Conservation (phyloP, 2,329 filamentous ascomycete genomes). For the Catunica adiposa region DNA sequence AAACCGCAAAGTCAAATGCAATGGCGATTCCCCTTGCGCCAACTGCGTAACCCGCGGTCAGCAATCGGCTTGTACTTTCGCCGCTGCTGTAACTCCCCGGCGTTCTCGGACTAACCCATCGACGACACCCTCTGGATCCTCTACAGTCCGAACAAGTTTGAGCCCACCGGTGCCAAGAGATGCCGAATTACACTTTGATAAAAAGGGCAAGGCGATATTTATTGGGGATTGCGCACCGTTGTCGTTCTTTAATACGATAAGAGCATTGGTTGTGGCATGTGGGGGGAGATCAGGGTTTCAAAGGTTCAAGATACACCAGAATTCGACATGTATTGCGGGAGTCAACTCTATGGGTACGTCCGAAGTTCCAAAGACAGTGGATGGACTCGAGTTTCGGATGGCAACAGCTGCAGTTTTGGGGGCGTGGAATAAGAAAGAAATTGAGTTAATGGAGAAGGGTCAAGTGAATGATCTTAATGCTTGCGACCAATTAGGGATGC, state of each 20-base stretch:
- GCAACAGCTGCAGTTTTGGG: not conserved
- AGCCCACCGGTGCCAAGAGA: conserved; percentile 39
- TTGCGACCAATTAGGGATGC: not conserved
- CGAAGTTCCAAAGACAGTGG: not conserved
- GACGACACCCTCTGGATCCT: no score
- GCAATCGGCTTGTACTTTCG: conserved; percentile 23
- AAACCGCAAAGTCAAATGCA: conserved; percentile 38
- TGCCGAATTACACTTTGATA: conserved; percentile 33
- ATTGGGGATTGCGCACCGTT: conserved; percentile 40
- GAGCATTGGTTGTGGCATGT: conserved; percentile 27
- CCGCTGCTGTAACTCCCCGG: conserved; percentile 29
- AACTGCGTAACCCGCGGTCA: conserved; percentile 31
- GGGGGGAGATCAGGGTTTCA: conserved; percentile 17
- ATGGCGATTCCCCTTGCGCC: conserved; percentile 34
- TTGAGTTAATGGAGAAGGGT: not conserved
- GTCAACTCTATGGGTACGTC: not conserved
- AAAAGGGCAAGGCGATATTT: conserved; percentile 37
- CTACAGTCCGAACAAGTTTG: conserved; percentile 18
- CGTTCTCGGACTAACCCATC: no score
- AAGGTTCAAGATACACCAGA: not conserved
- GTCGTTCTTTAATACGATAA: conserved; percentile 38
- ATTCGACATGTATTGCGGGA: not conserved
- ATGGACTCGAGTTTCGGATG: not conserved
- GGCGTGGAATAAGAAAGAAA: not conserved
- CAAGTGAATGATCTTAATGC: not conserved